These are phyloP conservation scores for Durotheca rogersii DNA, from an alignment of 495 filamentous ascomycete species.

Conservation along the genomic window DNA sequence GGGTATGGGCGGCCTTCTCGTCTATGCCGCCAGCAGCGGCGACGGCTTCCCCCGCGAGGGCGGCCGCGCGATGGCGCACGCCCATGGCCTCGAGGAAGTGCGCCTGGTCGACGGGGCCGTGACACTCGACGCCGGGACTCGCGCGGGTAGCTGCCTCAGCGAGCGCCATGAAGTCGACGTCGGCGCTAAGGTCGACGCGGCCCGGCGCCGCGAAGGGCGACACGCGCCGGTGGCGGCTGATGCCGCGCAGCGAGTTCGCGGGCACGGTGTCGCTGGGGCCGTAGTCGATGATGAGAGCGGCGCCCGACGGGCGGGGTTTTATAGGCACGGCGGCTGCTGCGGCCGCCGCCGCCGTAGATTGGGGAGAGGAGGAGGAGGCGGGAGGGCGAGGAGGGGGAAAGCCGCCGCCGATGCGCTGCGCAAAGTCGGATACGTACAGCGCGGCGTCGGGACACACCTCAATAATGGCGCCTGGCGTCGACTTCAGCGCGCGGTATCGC, in stretches of 20 bases:
- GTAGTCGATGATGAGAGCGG: conserved; percentile 92
- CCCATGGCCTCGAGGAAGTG: conserved; percentile 78
- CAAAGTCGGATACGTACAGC: conserved; percentile 76
- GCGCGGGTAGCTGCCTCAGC: conserved; percentile 76
- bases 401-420: conserved; percentile 72
- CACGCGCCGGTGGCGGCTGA: conserved; percentile 68
- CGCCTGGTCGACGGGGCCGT: conserved; percentile 88
- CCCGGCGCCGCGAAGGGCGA: conserved; percentile 77
- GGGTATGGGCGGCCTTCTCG: conserved; percentile 42
- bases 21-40: conserved; percentile 19
- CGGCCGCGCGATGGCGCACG: conserved; percentile 71
- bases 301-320: conserved; percentile 71
- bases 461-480: conserved; percentile 62
- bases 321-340: conserved; percentile 44
- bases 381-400: conserved; percentile 22
- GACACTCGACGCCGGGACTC: conserved; percentile 79
- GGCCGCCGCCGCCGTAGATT: too few relatives aligned
- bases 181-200: conserved; percentile 79
- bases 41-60: conserved; percentile 55
- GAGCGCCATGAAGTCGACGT: conserved; percentile 86
- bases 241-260: conserved; percentile 83
- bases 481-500: conserved; percentile 74
- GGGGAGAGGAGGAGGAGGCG: background rate
- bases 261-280: conserved; percentile 78
- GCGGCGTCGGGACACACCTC: conserved; percentile 87